Conservation (phyloP, 2,329 filamentous ascomycete genomes). For the Diaporthe humulicola region DNA sequence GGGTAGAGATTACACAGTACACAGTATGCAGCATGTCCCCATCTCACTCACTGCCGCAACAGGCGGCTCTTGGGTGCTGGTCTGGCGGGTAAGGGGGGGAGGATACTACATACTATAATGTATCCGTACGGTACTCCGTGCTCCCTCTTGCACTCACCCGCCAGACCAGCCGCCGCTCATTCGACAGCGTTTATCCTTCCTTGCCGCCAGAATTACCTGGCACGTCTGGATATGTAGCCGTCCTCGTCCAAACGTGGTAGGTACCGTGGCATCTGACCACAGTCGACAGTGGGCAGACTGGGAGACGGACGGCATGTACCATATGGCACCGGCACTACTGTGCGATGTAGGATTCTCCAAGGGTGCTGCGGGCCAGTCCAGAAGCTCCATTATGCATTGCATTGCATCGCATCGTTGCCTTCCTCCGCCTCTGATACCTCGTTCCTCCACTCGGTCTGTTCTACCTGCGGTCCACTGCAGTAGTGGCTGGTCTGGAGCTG, state of each 20-base stretch:
- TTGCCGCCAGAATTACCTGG: neutral
- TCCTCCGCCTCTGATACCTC: constrained; percentile 20
- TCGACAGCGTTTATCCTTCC: constrained; percentile 13
- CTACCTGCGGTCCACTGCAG: constrained; percentile 36
- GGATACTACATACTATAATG: neutral
- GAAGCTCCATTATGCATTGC: constrained; percentile 35
- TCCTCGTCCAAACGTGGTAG: neutral
- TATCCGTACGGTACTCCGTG: neutral
- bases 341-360: constrained; percentile 14
- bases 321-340: constrained; percentile 18
- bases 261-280: constrained; percentile 15
- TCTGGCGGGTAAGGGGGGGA: neutral
- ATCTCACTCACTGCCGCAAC: constrained; percentile 1
- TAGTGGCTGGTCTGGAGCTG: constrained; percentile 38
- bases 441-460: constrained; percentile 40
- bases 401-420: constrained; percentile 38
- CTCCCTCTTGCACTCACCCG: neutral
- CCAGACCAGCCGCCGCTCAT: constrained; percentile 6
- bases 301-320: constrained; percentile 12
- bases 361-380: constrained; percentile 24
- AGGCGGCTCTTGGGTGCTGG: constrained; percentile 3
- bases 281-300: constrained; percentile 6
- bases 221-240: constrained; percentile 21
- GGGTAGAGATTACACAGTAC: neutral
- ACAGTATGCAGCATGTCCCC: neutral